Evolutionary conservation across 169 alveolate species (phyloP), one percentile per base, ranked within the genome.

Genomic region (Eimeria brunetti): DNA sequence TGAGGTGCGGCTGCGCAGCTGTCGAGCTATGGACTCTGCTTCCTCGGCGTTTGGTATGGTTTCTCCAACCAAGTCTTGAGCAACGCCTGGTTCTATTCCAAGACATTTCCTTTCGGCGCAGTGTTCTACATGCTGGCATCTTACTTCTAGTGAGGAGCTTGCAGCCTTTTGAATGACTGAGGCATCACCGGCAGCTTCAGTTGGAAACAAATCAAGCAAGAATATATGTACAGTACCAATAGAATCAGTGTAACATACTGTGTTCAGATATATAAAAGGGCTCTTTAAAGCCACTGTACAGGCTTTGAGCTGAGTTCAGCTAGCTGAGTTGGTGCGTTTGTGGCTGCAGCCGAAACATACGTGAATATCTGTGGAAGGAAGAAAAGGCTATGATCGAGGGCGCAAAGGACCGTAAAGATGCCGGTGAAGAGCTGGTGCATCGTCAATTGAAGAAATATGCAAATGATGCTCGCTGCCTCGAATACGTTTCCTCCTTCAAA

Each of bases 71-170:
- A 97, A 22, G 98, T 97, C 11, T 94, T 98, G 94, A 97, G 98
- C 92, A 98, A 98, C 94, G 98, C 98, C 12, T 98, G 99, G 99
- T 98, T 98, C 89, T 96, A 97, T 49, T 97, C 99, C 6, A 98
- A 98, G 90, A 98, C 99, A 5, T 96, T 98, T 64, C 99, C 99
- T 27, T 98, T 98, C 94, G 98, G 98, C 69, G 97, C 98, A 12
- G 99, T 98, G 30, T 98, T 98, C 95, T 98, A 98, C 96, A 97
- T 98, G 98, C 97, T 98, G 86, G 99, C 98, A 12, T 97, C 98
- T 8, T 97, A 98, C 97, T 98, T 97, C 95, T 98, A 98, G 97
- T 96, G 81, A 91, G 97, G 88, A 53, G 51, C 71, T 2, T 85
- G 90, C 93, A 46, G 76, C 73, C 78, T 36, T 91, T 49, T 38